phyloP scores from a whole-genome alignment of 2,329 filamentous ascomycete genomes.

The Botrytis galanthina region DNA sequence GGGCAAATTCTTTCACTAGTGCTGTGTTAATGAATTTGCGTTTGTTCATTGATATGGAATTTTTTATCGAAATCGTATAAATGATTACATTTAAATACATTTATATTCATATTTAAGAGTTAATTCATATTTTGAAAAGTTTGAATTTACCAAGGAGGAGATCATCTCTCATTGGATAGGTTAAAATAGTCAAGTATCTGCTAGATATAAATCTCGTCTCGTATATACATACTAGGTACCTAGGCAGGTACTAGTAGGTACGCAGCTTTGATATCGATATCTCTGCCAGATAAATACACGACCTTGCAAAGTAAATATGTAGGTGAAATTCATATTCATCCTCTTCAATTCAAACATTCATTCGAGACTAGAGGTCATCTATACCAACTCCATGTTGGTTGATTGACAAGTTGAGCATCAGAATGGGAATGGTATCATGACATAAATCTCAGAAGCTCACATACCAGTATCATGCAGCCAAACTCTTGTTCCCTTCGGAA shows the following conservation, averaged over 20 bases:
- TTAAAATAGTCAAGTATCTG: neutral
- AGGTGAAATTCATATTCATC: neutral
- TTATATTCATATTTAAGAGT: neutral
- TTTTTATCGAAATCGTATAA: neutral
- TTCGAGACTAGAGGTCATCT: neutral
- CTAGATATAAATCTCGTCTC: neutral
- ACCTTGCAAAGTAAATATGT: neutral
- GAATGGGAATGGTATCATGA: neutral
- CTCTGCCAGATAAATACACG: neutral
- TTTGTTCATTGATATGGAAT: neutral
- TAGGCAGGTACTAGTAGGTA: neutral
- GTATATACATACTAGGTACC: neutral
- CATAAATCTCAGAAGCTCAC: constrained; percentile 2
- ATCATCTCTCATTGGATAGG: neutral
- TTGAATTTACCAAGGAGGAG: neutral
- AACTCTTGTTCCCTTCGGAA: constrained; percentile 31
- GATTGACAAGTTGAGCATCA: neutral
- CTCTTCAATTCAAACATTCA: neutral
- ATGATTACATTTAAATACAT: neutral
- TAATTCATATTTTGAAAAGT: neutral
- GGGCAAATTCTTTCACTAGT: constrained; percentile 1
- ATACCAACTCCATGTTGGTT: neutral
- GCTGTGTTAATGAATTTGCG: neutral
- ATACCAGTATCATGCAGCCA: constrained; percentile 29
- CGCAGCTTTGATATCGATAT: neutral